Percentiles rank a stretch among this genome's conserved stretches.
Conservation (phyloP, 805 yeast genomes). For the Vanderwaltozyma tropicalis region DNA sequence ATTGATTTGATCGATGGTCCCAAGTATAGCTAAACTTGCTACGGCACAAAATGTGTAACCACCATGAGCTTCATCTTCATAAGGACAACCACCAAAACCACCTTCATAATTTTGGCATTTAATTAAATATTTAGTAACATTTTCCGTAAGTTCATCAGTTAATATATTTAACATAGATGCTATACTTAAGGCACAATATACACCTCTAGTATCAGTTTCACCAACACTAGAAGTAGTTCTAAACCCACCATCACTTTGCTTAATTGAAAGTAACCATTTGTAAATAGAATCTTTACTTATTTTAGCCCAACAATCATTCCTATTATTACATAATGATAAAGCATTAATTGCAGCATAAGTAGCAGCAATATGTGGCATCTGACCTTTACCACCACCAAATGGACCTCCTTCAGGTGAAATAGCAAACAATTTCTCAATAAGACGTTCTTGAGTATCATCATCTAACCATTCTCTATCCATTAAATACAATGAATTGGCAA, state of each 20-base stretch:
- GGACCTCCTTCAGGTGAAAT: slow-evolving; percentile 43
- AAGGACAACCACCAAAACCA: slow-evolving; percentile 79
- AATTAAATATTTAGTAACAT: slow-evolving; percentile 49
- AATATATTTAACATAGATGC: slow-evolving; percentile 56
- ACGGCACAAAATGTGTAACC: slow-evolving; percentile 91
- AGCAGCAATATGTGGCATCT: slow-evolving; percentile 75
- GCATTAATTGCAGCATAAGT: slow-evolving; percentile 69
- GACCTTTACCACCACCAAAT: slow-evolving; percentile 78
- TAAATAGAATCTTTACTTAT: slow-evolving; percentile 42
- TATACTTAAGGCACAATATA: slow-evolving; percentile 72
- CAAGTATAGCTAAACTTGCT: slow-evolving; percentile 45
- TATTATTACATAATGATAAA: slow-evolving; percentile 42
- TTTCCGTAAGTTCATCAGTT: slow-evolving; percentile 47
- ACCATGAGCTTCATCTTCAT: slow-evolving; percentile 84
- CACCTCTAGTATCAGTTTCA: slow-evolving; percentile 77
- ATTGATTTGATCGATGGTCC: slow-evolving; percentile 35
- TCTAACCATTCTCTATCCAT: slow-evolving; percentile 28
- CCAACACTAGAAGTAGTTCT: slow-evolving; percentile 38
- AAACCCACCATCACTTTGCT: slow-evolving; percentile 66
- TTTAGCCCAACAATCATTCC: slow-evolving; percentile 30
- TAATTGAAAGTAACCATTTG: slow-evolving; percentile 55
- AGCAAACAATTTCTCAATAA: slow-evolving; percentile 23
- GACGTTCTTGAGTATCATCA: slow-evolving; percentile 21
- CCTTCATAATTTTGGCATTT: slow-evolving; percentile 89
- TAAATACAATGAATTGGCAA: slow-evolving; percentile 42